Evolutionary conservation across 176 grass and related monocot species (phyloP), one percentile per base, ranked within the genome.

Genomic region (Carex pumila): DNA sequence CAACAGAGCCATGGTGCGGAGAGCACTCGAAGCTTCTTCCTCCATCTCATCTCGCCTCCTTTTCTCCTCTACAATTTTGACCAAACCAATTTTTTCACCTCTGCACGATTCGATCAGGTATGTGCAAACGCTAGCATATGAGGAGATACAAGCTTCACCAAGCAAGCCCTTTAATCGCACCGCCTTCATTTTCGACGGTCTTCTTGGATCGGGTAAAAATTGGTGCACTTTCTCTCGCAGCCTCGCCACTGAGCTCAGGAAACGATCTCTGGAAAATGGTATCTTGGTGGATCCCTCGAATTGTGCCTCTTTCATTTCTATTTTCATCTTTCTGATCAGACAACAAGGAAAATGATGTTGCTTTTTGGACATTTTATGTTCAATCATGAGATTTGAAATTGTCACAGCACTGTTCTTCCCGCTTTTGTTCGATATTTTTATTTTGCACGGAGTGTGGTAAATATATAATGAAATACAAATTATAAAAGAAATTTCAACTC

Each of bases 131-230:
- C 91, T 99, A 72, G 89, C 93, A 5, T 95, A 91, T 87, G 89
- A 99, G 31, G 96, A 95, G 93, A 92, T 93, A 86, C 89, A 85
- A 81, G 67, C 84, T 74, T 90, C 96, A 63, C 83, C 87, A 1
- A 86, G 86, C 62, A 90, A 89, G 83, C 76, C 85, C 22, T 79
- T 83, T 57, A 85, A 89, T 76, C 86, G 89, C 87, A 94, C 96
- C 12, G 93, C 91, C 39, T 95, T 99, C 76, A 85, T 99, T 85
- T 88, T 95, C 39, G 93, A 99, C 31, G 89, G 91, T 52, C 96
- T 99, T 49, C 96, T 99, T 65, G 91, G 96, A 58, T 95, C 96
- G 32, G 88, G 93, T 5, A 91, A 93, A 43, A 99, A 99, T 84
- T 99, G 96, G 93, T 84, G 88, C 61, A 88, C 88, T 80, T 99